Percentiles rank a stretch among this genome's conserved stretches.
These are phyloP conservation scores for Phaffia tasmanica DNA, from an alignment of 768 basidiomycete genomes.

Conservation along the genomic window DNA sequence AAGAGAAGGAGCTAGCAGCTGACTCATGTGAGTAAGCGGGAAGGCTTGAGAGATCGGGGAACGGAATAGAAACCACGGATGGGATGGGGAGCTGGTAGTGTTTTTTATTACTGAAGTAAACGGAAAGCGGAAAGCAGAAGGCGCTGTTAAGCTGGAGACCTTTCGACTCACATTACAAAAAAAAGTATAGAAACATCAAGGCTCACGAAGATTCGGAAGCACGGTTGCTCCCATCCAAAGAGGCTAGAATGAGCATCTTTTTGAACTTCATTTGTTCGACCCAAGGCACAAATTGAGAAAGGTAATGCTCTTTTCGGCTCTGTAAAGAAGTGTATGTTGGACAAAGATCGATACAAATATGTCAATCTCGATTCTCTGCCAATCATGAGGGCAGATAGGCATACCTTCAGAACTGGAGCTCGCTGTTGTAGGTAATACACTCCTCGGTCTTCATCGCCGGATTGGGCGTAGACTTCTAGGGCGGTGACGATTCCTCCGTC, in stretches of 20 bases:
- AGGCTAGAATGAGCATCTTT: conserved; percentile 21
- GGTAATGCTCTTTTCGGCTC: conserved; percentile 23
- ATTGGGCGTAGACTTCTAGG: conserved; percentile 22
- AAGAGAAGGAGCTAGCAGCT: neutral
- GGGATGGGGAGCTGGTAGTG: conserved; percentile 23
- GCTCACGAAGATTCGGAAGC: conserved; percentile 11
- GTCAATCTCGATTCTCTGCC: neutral
- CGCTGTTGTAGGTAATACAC: conserved; percentile 24
- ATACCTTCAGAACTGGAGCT: conserved; percentile 23
- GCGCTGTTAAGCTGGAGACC: neutral
- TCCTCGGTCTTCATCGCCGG: conserved; percentile 9
- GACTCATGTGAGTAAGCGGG: conserved; percentile 6
- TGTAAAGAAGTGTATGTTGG: neutral
- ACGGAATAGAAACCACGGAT: conserved; percentile 18
- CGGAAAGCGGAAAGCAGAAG: neutral
- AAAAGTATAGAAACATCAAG: neutral
- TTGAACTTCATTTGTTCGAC: conserved; percentile 11
- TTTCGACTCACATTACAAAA: neutral
- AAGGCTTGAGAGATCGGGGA: conserved; percentile 16
- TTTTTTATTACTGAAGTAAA: conserved; percentile 7
- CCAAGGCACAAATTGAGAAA: conserved; percentile 11
- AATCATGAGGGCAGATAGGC: neutral
- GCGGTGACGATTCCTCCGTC: conserved; percentile 23
- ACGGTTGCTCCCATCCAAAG: conserved; percentile 17
- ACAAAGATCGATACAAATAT: neutral